Conservation (phyloP, 202 grass and related monocot species). For the Schoenoplectus tabernaemontani region DNA sequence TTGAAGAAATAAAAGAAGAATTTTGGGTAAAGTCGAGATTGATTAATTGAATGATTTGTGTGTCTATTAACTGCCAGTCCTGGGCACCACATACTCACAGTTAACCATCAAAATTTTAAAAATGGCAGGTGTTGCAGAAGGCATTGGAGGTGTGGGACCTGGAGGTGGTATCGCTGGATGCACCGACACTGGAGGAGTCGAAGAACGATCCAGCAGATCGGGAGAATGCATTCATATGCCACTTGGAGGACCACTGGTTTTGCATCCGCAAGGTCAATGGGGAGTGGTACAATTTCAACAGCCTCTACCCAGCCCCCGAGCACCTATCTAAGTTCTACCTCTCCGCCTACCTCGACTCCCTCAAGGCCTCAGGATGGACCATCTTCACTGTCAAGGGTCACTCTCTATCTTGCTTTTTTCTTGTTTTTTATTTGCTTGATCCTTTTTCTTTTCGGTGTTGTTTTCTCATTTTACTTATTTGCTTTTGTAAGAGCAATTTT, state of each 20-base stretch:
- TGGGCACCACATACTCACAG: no score
- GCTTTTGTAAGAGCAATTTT: not conserved
- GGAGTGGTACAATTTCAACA: constrained; percentile 98
- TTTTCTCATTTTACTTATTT: not conserved
- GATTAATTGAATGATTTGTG: no score
- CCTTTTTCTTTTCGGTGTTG: not conserved
- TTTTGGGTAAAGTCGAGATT: no score
- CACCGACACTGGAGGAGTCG: constrained; percentile 57
- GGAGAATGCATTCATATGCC: constrained; percentile 94
- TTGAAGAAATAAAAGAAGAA: no score
- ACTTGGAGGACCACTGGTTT: constrained; percentile 92
- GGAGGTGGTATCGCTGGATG: constrained; percentile 70
- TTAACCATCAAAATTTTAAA: not conserved
- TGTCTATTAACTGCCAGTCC: not conserved
- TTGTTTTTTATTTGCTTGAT: not conserved
- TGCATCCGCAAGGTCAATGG: constrained; percentile 89
- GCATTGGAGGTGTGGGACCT: constrained; percentile 93
- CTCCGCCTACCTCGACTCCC: constrained; percentile 74
- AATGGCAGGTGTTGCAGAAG: constrained; percentile 78
- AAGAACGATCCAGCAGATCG: constrained; percentile 57
- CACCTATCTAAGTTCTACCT: constrained; percentile 94
- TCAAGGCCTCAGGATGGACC: constrained; percentile 89
- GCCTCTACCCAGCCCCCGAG: constrained; percentile 88
- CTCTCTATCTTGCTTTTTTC: not conserved
- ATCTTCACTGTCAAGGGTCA: constrained; percentile 69